Base-by-base conservation (phyloP, 495 filamentous ascomycete species). In the Gamarada debralockiae region DNA sequence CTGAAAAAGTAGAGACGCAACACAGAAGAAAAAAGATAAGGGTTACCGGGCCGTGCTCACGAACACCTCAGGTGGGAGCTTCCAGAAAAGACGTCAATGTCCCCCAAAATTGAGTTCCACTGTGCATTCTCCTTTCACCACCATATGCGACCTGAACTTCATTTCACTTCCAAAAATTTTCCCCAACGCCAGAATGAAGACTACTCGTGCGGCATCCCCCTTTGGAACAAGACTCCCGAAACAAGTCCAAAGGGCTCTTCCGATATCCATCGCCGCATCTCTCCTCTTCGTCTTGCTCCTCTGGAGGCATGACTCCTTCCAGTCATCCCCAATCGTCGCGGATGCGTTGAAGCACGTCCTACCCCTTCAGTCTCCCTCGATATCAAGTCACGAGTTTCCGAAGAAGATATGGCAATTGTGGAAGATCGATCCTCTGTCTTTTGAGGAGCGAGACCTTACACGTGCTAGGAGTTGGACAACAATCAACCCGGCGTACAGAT, bases 351-450 rank as follows among this genome's bases (percentile, higher is more conserved):
- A 53, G n/a, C 36, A 50, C 25, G 41, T 48, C 6, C 21, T 62
- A 27, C 23, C 56, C 1, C 53, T 65, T 50, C 61, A 61, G 56
- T 52, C 40, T 18, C 18, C 47, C 7, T 21, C 33, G 13, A 18
- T 13, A 7, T 13, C 42, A 23, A 24, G 33, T 14, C 39, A 45
- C 29, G 39, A 46, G 24, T 74, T 79, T 45, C 75, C 75, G 13
- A 59, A 61, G 25, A 82, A 82, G 61, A 82, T 86, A 53, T 86
- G 83, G 83, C 83, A 86, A 64, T 78, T 79, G 9, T 86, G 83
- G 83, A 84, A 84, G 62, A 74, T 80, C 25, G 72, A 78, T 58
- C 74, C 81, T 5, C 67, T 84, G 31, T 64, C 66, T 1, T 81
- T 85, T 53, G 79, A 80, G 51, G 69, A 74, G 49, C 69, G 78